Evolutionary conservation across 2,329 filamentous ascomycete species (phyloP), one percentile per base, ranked within the genome.

Genomic region (Aspergillus persii): DNA sequence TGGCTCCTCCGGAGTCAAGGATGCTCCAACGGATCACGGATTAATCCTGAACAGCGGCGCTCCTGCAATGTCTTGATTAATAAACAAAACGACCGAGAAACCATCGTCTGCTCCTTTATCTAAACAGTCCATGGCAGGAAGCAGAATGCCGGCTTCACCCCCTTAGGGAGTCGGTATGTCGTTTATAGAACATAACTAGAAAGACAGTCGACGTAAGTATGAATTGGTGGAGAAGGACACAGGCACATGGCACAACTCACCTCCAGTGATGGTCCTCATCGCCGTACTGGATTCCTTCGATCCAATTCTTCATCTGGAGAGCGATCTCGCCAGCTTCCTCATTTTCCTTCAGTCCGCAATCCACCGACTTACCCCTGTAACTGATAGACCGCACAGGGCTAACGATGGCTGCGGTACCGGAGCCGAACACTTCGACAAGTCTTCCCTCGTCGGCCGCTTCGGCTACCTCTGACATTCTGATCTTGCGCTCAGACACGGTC

Each of bases 251-350:
- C 49, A 46, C 39, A 47, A 72, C 79, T 75, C 87, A 88, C 83
- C 93, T 97, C 95, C 95, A 99, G 66, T 88, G 84, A 75, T 97
- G 92, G 74, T 91, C 86, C 77, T 94, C 90, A 65, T 97, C 93
- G 63, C 95, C 95, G 74, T 98, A 97, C 80, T 98, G 94, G 67
- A 96, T 93, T 30, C 81, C 89, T 81, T 96, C 93, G 63, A 99
- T 97, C 95, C 95, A 99, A 69, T 89, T 86, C 86, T 96, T 96
- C 89, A 99, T 93, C 77, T 85, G 86, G 69, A 86, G 79, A 8
- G 95, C 89, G 70, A 98, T 83, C 71, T 93, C 89, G 48, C 95
- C 95, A 9, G 92, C 92, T 81, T 99, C 94, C 77, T 96, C 85
- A 51, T 86, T 81, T 67, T 90, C 87, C 74, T 85, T 85, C 66